Percentiles rank a stretch among this genome's conserved stretches.
Conservation (phyloP, 192 early-diverging fungal genomes). For the Backusella sp. region DNA sequence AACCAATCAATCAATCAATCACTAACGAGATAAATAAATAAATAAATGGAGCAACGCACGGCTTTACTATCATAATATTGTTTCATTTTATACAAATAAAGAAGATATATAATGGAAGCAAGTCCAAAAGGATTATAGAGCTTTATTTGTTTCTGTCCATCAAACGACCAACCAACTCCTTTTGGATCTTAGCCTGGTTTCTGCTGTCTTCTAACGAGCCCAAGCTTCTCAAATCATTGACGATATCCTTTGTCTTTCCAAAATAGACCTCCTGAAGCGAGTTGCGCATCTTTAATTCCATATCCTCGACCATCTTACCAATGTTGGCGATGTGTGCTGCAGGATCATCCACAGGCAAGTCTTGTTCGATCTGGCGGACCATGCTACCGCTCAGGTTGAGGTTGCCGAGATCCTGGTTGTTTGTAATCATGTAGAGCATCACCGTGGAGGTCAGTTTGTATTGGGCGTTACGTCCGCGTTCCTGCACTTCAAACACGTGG, state of each 20-base stretch:
- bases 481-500: slow-evolving; percentile 91
- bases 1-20: no score
- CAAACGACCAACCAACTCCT: slow-evolving; percentile 74
- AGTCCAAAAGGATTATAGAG: background rate
- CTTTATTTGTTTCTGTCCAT: slow-evolving; percentile 40
- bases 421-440: slow-evolving; percentile 88
- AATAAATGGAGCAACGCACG: no score
- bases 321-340: slow-evolving; percentile 89
- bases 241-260: slow-evolving; percentile 96
- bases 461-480: slow-evolving; percentile 80
- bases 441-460: slow-evolving; percentile 98
- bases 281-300: slow-evolving; percentile 98
- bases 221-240: slow-evolving; percentile 86
- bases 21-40: no score
- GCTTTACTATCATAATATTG: no score
- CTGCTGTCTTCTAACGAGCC: slow-evolving; percentile 71
- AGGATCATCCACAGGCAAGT: slow-evolving; percentile 72
- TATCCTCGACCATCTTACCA: slow-evolving; percentile 96
- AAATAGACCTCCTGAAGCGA: slow-evolving; percentile 95
- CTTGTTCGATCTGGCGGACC: slow-evolving; percentile 92
- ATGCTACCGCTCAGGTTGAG: slow-evolving; percentile 90
- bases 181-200: slow-evolving; percentile 77
- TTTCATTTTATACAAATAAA: no score
- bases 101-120: no score
- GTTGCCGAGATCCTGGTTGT: slow-evolving; percentile 59